Percentiles rank a stretch among this genome's conserved stretches.
Conservation (phyloP, 1,284 basidiomycete species). For the Moesziomyces sp. region DNA sequence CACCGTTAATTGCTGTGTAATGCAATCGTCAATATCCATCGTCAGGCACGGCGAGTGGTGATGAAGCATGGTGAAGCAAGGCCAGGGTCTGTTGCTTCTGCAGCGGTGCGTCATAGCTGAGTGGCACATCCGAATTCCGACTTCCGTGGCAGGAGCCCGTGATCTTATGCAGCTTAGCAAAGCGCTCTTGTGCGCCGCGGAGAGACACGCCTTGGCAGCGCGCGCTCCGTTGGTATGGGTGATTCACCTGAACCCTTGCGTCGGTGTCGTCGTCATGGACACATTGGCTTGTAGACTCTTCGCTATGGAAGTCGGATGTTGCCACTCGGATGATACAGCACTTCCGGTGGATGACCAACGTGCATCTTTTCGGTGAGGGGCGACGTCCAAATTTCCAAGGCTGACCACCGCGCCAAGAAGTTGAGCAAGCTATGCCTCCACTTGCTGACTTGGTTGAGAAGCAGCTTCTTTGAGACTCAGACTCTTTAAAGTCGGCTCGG, state of each 20-base stretch:
- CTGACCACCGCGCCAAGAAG: no score
- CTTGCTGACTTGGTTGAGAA: no score
- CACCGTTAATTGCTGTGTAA: neutral
- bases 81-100: no score
- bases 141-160: neutral
- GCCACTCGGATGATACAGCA: no score
- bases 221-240: neutral
- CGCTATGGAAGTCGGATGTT: no score
- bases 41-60: neutral
- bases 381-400: no score
- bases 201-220: neutral
- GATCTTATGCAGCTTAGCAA: constrained; percentile 30
- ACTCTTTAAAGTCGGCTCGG: neutral
- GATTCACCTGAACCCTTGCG: neutral
- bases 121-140: constrained; percentile 9
- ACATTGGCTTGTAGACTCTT: no score
- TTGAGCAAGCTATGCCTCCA: no score
- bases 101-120: constrained; percentile 15
- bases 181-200: constrained; percentile 15
- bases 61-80: neutral
- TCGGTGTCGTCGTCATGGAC: neutral
- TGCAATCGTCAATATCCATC: no score
- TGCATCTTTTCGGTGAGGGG: no score
- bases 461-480: neutral
- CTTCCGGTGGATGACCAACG: no score